Conservation (phyloP, 2,329 filamentous ascomycete genomes). For the Pezicula rhizophila region DNA sequence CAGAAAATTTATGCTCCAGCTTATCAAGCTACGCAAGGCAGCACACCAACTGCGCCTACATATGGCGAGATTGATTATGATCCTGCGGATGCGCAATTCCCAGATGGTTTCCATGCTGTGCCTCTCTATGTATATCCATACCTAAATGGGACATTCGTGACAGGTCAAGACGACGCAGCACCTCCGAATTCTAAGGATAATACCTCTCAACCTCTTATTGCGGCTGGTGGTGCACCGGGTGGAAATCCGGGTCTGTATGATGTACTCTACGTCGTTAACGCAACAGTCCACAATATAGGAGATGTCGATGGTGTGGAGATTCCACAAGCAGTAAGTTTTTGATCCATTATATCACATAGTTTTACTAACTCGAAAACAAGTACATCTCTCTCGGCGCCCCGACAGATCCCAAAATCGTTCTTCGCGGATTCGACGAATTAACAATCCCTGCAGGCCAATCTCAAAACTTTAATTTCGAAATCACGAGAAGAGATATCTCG, state of each 20-base stretch:
- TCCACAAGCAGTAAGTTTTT: conserved; percentile 38
- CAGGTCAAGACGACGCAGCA: conserved; percentile 11
- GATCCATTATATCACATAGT: conserved; percentile 10
- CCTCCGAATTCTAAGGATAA: conserved; percentile 37
- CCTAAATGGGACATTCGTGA: conserved; percentile 38
- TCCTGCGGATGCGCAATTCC: conserved; percentile 61
- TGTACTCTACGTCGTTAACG: conserved; percentile 45
- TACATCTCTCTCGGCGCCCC: conserved; percentile 78
- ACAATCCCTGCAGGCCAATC: conserved; percentile 61
- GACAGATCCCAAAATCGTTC: conserved; percentile 57
- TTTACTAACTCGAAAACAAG: conserved; percentile 41
- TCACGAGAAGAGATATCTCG: conserved; percentile 77
- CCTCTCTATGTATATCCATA: conserved; percentile 48
- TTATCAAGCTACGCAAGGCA: conserved; percentile 48
- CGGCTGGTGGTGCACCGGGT: conserved; percentile 45
- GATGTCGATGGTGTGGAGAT: conserved; percentile 47
- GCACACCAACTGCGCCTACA: conserved; percentile 56
- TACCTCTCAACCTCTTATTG: conserved; percentile 35
- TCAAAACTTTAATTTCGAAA: conserved; percentile 56
- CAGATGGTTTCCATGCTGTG: conserved; percentile 41
- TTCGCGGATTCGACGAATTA: conserved; percentile 79
- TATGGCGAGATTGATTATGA: conserved; percentile 58
- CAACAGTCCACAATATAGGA: conserved; percentile 52
- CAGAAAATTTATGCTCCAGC: conserved; percentile 16
- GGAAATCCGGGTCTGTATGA: conserved; percentile 50